Evolutionary conservation across 352 stramenopile species (phyloP), one percentile per base, ranked within the genome.

Genomic region (Phytopythium boreale): DNA sequence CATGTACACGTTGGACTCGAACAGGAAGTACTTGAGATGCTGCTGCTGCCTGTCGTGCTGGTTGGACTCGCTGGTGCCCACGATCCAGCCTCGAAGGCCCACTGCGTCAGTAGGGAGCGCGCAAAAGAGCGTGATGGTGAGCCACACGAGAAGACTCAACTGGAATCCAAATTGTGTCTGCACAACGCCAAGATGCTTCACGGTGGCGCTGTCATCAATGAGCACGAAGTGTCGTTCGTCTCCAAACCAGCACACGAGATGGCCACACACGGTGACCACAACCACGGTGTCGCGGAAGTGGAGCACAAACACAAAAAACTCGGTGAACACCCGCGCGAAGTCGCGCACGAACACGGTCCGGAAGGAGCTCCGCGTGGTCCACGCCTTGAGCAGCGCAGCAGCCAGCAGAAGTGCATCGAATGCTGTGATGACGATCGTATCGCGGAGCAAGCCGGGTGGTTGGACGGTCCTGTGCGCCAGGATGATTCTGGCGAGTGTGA

Each of bases 261-360:
- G 72, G 1, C 73, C 76, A 15, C 59, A 62, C 20, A 81, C 11
- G 1, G 70, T 75, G 31, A 78, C 69, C 22, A 66, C 52, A 1
- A 75, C 14, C 34, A 81, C 44, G 4, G 66, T 80, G n/a, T 69
- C 55, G 2, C 62, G 69, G 20, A 81, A 72, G 46, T 79, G 73
- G 41, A 79, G 52, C 39, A 84, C 75, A 29, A 84, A 81, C 31
- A 84, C 53, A 36, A 70, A 68, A 57, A 78, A 81, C 60, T 78
- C 76, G 26, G 72, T 80, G 63, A 80, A 78, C 6, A 72, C 59
- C 2, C 70, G 64, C 0, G 73, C 72, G 61, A 81, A 77, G 55
- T 84, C 70, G 19, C 69, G 65, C 24, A 84, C 59, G 31, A 81
- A 84, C 5, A 78, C 63, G 52, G 70, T 59, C 27, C 56, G 61